A percentile compares a stretch with the other conserved stretches of the same genome.
These are phyloP conservation scores for Vaccinium macrocarpon DNA, from an alignment of 148 eudicot genomes.

Conservation along the genomic window DNA sequence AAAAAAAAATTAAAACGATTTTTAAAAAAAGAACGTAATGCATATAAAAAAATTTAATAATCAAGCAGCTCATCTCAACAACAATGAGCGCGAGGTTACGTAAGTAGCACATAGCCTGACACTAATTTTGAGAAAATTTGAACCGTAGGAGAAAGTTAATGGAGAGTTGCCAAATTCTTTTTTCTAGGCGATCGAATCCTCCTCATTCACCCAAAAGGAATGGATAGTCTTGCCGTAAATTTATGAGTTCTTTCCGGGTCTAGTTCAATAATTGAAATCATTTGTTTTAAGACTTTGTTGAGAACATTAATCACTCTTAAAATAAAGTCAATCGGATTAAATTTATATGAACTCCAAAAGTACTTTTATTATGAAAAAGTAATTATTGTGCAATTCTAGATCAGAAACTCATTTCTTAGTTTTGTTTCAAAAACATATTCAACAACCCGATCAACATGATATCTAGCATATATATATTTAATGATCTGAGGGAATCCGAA, in stretches of 20 bases:
- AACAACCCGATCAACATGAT: not conserved
- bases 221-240: not conserved
- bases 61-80: too few relatives aligned
- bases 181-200: too few relatives aligned
- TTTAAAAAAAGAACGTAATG: too few relatives aligned
- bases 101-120: too few relatives aligned
- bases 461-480: not conserved
- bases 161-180: too few relatives aligned
- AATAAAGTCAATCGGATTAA: not conserved
- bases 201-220: not conserved
- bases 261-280: not conserved
- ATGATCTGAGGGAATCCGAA: not conserved
- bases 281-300: not conserved
- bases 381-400: not conserved
- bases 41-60: too few relatives aligned
- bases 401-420: not conserved
- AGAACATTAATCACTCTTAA: not conserved
- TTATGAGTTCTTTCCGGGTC: not conserved
- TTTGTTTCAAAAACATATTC: not conserved
- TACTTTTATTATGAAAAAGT: not conserved
- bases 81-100: too few relatives aligned
- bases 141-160: too few relatives aligned
- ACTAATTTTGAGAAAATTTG: too few relatives aligned
- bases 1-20: too few relatives aligned
- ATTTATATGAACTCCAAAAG: not conserved